Conservation (phyloP, 768 basidiomycete species). For the Hypholoma fasciculare region DNA sequence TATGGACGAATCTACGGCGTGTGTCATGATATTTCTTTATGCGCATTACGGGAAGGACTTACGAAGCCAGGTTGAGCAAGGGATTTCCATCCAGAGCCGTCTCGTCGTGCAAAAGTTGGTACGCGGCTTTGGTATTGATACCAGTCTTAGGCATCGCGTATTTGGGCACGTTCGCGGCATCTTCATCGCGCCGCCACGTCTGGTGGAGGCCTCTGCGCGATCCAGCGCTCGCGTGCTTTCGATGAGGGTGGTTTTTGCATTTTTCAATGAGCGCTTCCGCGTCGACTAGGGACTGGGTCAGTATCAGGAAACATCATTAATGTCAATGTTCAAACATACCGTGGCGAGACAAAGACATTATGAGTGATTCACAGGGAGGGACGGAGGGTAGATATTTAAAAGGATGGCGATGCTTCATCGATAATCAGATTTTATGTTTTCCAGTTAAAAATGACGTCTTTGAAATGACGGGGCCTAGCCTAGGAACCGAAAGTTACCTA, state of each 20-base stretch:
- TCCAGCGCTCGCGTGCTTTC: slow-evolving; percentile 29
- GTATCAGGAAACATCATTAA: neutral
- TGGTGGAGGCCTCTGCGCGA: slow-evolving; percentile 28
- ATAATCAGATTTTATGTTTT: too few relatives aligned
- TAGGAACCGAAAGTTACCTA: neutral
- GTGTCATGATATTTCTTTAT: neutral
- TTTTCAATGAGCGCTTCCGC: slow-evolving; percentile 48
- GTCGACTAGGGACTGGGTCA: slow-evolving; percentile 34
- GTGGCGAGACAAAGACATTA: slow-evolving; percentile 9
- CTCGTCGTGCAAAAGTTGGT: slow-evolving; percentile 57
- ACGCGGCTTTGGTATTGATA: slow-evolving; percentile 43
- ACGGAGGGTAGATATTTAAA: neutral
- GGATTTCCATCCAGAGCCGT: slow-evolving; percentile 58
- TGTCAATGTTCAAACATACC: neutral
- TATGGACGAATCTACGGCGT: slow-evolving; percentile 44
- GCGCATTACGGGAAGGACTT: slow-evolving; percentile 28
- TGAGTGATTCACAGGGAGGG: neutral
- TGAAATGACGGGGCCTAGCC: too few relatives aligned
- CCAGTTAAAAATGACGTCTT: neutral
- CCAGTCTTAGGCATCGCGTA: slow-evolving; percentile 44
- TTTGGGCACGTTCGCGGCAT: slow-evolving; percentile 41
- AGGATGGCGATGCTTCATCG: too few relatives aligned
- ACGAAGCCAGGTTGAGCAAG: slow-evolving; percentile 64
- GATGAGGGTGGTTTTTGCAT: slow-evolving; percentile 37
- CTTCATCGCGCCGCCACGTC: slow-evolving; percentile 41